Conservation (phyloP, 139 green algal genomes). For the Chlorella sp. region DNA sequence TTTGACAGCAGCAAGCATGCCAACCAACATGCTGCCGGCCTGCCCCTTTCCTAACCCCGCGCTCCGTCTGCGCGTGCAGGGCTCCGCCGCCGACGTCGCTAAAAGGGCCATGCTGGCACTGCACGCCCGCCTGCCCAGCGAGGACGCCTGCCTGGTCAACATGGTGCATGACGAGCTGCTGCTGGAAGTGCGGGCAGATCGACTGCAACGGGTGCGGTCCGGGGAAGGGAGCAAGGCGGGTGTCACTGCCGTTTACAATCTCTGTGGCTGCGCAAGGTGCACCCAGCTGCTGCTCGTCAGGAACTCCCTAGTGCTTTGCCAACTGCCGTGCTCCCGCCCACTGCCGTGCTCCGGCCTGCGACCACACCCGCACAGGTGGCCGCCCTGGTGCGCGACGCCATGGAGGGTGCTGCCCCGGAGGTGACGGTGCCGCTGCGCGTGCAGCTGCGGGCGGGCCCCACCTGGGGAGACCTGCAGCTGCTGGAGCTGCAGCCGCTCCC, state of each 20-base stretch:
- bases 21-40: neutral
- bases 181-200: slow-evolving; percentile 67
- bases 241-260: neutral
- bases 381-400: slow-evolving; percentile 49
- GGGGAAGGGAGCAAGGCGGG: neutral
- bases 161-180: slow-evolving; percentile 86
- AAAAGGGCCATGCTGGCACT: slow-evolving; percentile 71
- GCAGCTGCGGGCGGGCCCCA: slow-evolving; percentile 66
- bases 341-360: too few species aligned
- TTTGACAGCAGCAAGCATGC: neutral
- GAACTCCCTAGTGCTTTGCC: neutral
- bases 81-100: slow-evolving; percentile 79
- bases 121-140: slow-evolving; percentile 11
- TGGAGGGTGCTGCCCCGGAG: slow-evolving; percentile 60
- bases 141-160: too few species aligned
- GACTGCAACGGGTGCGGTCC: slow-evolving; percentile 25
- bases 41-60: neutral
- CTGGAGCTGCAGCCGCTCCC: neutral
- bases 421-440: slow-evolving; percentile 75
- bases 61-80: slow-evolving; percentile 52
- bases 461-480: slow-evolving; percentile 70
- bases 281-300: neutral
- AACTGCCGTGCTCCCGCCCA: neutral
- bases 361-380: slow-evolving; percentile 19
- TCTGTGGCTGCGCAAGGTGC: neutral